Base-by-base conservation (phyloP, 2,329 filamentous ascomycete genomes). In the Tolypocladium amazonense region DNA sequence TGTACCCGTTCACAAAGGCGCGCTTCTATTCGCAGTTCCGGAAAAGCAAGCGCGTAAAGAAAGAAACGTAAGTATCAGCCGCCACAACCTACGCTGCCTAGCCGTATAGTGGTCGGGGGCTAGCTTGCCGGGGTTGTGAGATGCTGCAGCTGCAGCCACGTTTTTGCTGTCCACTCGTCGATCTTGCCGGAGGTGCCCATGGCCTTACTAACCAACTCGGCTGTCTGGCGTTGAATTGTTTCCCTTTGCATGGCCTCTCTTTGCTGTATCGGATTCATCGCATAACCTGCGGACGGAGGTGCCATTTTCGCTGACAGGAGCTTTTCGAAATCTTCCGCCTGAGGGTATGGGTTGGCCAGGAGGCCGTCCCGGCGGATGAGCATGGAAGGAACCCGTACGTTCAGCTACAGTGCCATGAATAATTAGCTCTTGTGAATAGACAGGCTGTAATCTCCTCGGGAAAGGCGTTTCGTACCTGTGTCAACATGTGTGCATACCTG, bases 351-450 rank as follows among this genome's bases (percentile, higher is more conserved):
- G 56, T 71, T 73, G 2, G 76, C 74, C 72, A 81, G 75, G 12
- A 82, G 69, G 5, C 75, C 75, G 65, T 85, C 82, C 41, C 78
- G 73, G 35, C 76, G 77, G 68, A 87, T 85, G 62, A 85, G 75
- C 83, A 86, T 86, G 0, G 82, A 85, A 2, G 84, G 84, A 23
- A 85, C 75, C 30, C 84, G 81, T 58, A 86, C 70, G 66, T 82
- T 77, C 58, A 85, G 75, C 82, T 85, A 56, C 43, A 61, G 60
- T 47, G n/a, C 56, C 25, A 56, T 55, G 53, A 23, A 56, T 54
- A 50, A 54, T 62, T n/a, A 62, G 60, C 38, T 50, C 41, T 14
- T n/a, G 33, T 30, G 33, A 12, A 41, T 15, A 52, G 37, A 37
- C 41, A 33, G 18, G 50, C 50, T 23, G 11, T 37, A 20, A 37